Evolutionary conservation across 2,329 filamentous ascomycete species (phyloP), one percentile per base, ranked within the genome.

Genomic region (Xylariaceae sp.): DNA sequence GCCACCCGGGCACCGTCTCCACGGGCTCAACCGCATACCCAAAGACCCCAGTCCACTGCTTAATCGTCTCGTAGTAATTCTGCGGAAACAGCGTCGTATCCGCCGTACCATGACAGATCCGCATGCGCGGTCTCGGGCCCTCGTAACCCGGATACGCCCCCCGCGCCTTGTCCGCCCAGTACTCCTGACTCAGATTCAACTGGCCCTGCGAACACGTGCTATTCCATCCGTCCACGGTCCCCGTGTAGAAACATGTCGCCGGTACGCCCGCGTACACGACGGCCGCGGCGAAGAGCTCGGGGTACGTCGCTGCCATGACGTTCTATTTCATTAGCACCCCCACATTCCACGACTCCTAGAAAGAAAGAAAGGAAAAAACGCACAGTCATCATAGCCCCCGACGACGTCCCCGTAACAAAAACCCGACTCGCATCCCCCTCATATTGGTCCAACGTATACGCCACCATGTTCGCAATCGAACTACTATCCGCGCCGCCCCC

Each of bases 391-490:
- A 81, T 81, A n/a, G 73, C 77, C 1, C 78, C 79, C 0, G 77
- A 79, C 3, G 73, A 76, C 0, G 70, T 70, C 2, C 84, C 83
- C 0, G 80, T 82, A 1, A 80, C 80, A 61, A 79, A 86, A 1
- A 86, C 80, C 57, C 75, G 76, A 61, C 67, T 73, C 35, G 76
- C 65, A 65, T 86, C 79, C 30, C 75, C 82, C 1, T 74, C 73
- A 71, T 85, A 84, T 66, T 76, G 76, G 7, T 68, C 63, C n/a
- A 85, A 69, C 2, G 80, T 75, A 65, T 82, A 85, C 45, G 71
- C 74, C 51, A 85, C 82, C 82, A 86, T 86, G 66, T 81, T 83
- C 23, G 78, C 80, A 58, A 87, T 82, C 0, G 77, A 76, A 48
- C 80, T 78, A 53, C 77, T 81, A 69, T 86, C 80, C 2, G 81